phyloP scores from a whole-genome alignment of 2,329 filamentous ascomycete genomes.

The Aspergillus tubingensis region DNA sequence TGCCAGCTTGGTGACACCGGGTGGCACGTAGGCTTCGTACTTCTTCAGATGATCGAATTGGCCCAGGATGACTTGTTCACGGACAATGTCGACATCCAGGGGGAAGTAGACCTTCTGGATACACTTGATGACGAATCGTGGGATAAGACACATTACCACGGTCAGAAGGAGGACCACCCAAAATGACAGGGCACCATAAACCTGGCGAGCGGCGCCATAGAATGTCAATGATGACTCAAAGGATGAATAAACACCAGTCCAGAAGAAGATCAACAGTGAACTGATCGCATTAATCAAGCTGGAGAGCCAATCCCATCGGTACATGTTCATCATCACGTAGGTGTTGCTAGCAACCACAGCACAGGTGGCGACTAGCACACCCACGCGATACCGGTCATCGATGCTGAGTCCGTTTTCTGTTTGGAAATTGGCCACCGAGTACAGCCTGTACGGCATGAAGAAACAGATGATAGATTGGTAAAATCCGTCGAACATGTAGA shows the following conservation, averaged over 20 bases:
- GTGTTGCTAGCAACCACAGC: conserved; percentile 7
- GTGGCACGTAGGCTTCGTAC: conserved; percentile 6
- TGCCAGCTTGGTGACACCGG: conserved; percentile 2
- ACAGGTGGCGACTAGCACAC: conserved; percentile 7
- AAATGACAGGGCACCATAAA: conserved; percentile 5
- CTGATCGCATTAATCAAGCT: conserved; percentile 6
- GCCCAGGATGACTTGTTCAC: conserved; percentile 6
- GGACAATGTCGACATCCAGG: conserved; percentile 7
- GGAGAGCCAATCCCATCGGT: conserved; percentile 7
- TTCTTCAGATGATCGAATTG: conserved; percentile 5
- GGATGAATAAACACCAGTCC: conserved; percentile 7
- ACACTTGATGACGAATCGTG: conserved; percentile 7
- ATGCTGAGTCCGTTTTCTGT: conserved; percentile 6
- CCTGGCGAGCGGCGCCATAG: neutral
- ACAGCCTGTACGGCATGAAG: conserved; percentile 9
- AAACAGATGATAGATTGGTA: conserved; percentile 8
- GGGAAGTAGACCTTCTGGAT: conserved; percentile 10
- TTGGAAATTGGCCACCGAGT: conserved; percentile 5
- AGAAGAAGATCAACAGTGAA: conserved; percentile 9
- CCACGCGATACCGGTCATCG: conserved; percentile 2
- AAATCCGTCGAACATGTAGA: conserved; percentile 8
- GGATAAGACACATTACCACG: conserved; percentile 4
- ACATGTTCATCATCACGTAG: conserved; percentile 11
- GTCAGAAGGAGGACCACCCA: conserved; percentile 6
- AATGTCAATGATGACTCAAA: conserved; percentile 1